These are phyloP conservation scores for Plantago coronopus DNA, from an alignment of 305 asterid species.

Conservation along the genomic window DNA sequence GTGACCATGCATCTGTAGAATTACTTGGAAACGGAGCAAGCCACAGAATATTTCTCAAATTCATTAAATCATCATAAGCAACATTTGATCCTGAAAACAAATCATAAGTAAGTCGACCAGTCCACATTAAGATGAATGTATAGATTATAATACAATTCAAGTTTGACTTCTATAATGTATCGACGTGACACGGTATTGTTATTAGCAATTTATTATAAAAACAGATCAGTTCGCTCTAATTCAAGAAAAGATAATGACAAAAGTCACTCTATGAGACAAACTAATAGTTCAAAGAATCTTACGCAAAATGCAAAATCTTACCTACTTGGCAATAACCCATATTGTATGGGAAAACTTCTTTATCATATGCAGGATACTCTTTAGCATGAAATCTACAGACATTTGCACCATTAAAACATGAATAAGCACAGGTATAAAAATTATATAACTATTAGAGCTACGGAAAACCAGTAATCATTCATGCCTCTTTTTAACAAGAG, in stretches of 20 bases:
- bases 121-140: conserved; percentile 10
- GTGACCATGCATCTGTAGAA: conserved; percentile 61
- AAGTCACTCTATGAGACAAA: conserved; percentile 1
- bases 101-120: conserved; percentile 19
- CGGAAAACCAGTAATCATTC: background rate
- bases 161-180: too few species aligned
- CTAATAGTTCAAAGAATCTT: background rate
- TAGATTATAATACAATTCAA: conserved; percentile 2
- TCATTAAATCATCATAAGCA: conserved; percentile 67
- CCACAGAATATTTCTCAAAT: conserved; percentile 86
- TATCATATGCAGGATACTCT: conserved; percentile 83
- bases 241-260: conserved; percentile 6
- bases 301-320: conserved; percentile 27
- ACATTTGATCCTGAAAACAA: conserved; percentile 62
- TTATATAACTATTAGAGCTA: background rate
- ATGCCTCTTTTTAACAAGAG: background rate
- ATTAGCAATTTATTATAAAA: background rate
- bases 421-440: conserved; percentile 9
- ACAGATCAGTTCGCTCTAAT: too few species aligned
- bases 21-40: conserved; percentile 82
- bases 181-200: too few species aligned
- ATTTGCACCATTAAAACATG: conserved; percentile 17
- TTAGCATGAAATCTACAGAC: conserved; percentile 85
- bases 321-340: conserved; percentile 92
- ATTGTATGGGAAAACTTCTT: conserved; percentile 59